Base-by-base conservation (phyloP, 495 filamentous ascomycete genomes). In the Penicillium chermesinum region DNA sequence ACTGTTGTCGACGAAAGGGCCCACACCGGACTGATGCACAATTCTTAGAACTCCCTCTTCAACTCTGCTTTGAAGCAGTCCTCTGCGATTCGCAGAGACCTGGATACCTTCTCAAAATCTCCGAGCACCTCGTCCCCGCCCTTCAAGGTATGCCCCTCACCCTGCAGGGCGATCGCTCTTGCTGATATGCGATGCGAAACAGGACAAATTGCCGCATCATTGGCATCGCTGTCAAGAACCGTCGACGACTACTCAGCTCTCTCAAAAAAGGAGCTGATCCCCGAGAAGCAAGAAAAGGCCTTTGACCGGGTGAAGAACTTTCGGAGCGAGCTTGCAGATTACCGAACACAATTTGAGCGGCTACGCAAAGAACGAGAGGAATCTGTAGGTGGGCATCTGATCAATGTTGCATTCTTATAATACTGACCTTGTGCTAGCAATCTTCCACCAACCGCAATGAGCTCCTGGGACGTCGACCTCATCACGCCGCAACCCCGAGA, bases 61-160 rank as follows among this genome's bases (percentile, higher is more conserved):
- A 96, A 96, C 69, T 91, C 89, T 14, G 91, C 93, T 22, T 80
- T 96, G 21, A 94, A 95, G 70, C 91, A 96, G 73, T 87, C 85
- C 38, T 89, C 87, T 46, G 78, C 88, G 6, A 85, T 96, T 61
- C 88, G 89, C 54, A 83, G 82, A 50, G 89, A 95, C 66, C 83
- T 96, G 42, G 81, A 87, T 54, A 70, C 69, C 55, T 87, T 95
- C 55, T 67, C 85, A 41, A 77, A 83, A 52, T 76, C 80, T 9
- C 77, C 80, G 9, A 61, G 73, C 18, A 78, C 74, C 45, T 77
- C 85, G 9, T 80, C 81, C 3, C 82, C 21, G 84, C 85, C 7
- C 67, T 87, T 33, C 82, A 84, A 75, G 83, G 80, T 80, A 53
- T 33, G 58, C 46, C 39, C 20, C 14, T 25, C 22, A 14, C 34